Conservation (phyloP, 1,284 basidiomycete species). For the Puccinia coronata region DNA sequence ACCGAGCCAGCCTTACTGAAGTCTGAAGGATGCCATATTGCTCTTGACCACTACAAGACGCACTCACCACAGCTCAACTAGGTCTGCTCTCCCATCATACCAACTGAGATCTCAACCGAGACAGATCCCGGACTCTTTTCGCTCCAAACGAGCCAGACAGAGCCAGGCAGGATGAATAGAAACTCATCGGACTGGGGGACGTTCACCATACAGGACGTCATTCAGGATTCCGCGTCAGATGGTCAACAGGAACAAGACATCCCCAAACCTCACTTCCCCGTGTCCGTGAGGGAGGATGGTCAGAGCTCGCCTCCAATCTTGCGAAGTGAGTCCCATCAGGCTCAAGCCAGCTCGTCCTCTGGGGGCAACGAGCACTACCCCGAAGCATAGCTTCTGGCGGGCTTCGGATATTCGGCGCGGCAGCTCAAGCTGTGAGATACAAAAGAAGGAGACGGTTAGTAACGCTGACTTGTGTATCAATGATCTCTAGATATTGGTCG, state of each 20-base stretch:
- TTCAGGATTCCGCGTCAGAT: conserved; percentile 4
- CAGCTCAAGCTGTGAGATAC: neutral
- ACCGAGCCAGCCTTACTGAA: too few relatives aligned
- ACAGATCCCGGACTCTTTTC: neutral
- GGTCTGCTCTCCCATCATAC: too few relatives aligned
- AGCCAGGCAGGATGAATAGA: neutral
- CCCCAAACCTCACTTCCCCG: neutral
- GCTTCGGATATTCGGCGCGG: too few relatives aligned
- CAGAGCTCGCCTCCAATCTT: neutral
- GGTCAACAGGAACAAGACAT: conserved; percentile 2
- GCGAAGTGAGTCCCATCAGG: neutral
- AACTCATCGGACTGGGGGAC: conserved; percentile 2
- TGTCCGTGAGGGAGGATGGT: conserved; percentile 2
- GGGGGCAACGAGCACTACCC: neutral
- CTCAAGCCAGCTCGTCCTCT: neutral
- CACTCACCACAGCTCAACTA: too few relatives aligned
- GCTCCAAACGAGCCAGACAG: neutral
- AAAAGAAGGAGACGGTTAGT: neutral
- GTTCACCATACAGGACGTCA: neutral
- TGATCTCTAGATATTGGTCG: neutral
- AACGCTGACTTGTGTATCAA: neutral
- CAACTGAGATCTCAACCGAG: too few relatives aligned
- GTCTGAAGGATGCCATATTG: too few relatives aligned
- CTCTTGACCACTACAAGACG: too few relatives aligned
- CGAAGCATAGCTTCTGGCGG: neutral